Conservation (phyloP, 2,329 filamentous ascomycete species). For the Colletotrichum musae region DNA sequence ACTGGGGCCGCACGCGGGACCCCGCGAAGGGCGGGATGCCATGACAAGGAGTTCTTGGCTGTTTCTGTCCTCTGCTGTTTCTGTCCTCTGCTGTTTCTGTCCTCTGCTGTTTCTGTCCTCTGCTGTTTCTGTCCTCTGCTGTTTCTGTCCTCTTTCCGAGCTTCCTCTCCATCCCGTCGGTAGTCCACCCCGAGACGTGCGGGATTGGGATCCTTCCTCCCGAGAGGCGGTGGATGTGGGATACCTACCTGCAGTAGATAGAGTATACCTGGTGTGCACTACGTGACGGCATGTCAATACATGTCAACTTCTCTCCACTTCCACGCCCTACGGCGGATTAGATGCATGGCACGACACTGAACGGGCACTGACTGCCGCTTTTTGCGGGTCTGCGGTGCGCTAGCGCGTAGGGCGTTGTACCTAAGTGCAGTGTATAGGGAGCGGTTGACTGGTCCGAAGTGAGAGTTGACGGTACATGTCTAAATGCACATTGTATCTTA, state of each 20-base stretch:
- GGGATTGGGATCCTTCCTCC: background rate
- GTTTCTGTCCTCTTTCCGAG: background rate
- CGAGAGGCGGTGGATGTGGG: too few species aligned
- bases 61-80: background rate
- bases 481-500: too few species aligned
- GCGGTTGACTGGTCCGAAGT: too few species aligned
- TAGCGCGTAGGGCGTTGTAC: background rate
- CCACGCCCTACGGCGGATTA: conserved; percentile 32
- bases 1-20: conserved; percentile 9
- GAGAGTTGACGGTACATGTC: too few species aligned
- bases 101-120: background rate
- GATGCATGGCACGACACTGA: background rate
- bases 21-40: conserved; percentile 19
- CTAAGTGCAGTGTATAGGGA: too few species aligned
- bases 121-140: too few species aligned
- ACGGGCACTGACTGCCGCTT: conserved; percentile 15
- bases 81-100: too few species aligned
- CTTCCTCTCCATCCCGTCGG: background rate
- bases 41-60: conserved; percentile 3
- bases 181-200: background rate
- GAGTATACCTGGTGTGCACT: too few species aligned
- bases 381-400: conserved; percentile 5
- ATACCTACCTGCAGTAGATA: too few species aligned
- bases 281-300: too few species aligned
- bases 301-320: conserved; percentile 9